Base-by-base conservation (phyloP, 768 basidiomycete genomes). In the Artomyces pyxidatus region DNA sequence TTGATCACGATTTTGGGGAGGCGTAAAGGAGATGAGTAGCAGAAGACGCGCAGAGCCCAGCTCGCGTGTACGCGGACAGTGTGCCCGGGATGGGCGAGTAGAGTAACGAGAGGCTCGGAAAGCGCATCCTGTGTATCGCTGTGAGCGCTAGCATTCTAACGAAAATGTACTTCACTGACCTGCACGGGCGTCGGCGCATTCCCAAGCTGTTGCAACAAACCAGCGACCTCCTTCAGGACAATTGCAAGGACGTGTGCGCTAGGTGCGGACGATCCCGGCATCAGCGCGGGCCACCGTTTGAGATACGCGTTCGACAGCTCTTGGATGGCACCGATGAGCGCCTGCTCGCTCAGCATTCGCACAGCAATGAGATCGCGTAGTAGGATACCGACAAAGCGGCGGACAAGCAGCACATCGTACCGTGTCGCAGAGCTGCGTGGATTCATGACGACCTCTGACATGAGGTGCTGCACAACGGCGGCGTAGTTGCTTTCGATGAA, bases 151-250 rank as follows among this genome's bases (percentile, higher is more conserved):
- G 23, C 10, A 30, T 3, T 46, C 32, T 22, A 39, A 22, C 16
- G 7, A 12, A 45, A 14, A n/a, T n/a, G 17, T 4, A 19, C 45
- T 47, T 46, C 11, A 57, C 69, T 48, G 53, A 81, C 86, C 74
- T 92, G 89, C 3, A 96, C 86, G 3, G 85, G 85, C 44, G 86
- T 81, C 3, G 93, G 92, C 0, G 93, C 88, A 64, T 92, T 96
- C 0, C 95, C 95, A 23, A 97, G 76, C 57, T 92, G 89, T 50
- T 86, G 85, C 14, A 98, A 65, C 16, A 98, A 67, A 1, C 87
- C 88, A 0, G 90, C 84, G 19, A 91, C 82, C 64, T 98, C 94
- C 46, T 83, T 74, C 19, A 97, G 69, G 6, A 80, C 83, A 26
- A 94, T 74, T 2, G 81, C 76, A 6, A 97, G 71, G 1, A 88